phyloP scores from a whole-genome alignment of 2,329 filamentous ascomycete genomes.

The Metarhizium humberi region DNA sequence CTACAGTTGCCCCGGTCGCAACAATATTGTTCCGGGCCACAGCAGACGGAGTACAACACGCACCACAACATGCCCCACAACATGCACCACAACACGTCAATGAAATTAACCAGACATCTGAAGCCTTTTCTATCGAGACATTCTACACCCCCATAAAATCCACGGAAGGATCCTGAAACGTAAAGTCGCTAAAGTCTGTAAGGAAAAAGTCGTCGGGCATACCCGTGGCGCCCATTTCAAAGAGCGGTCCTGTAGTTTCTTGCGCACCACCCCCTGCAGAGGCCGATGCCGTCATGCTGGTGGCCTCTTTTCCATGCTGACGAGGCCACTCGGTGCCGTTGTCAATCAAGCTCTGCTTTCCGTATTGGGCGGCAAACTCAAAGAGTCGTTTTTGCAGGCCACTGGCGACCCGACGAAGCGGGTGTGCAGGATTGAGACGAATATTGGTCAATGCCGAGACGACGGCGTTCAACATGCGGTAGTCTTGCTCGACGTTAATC shows the following conservation, averaged over 20 bases:
- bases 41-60: too few relatives aligned
- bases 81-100: too few relatives aligned
- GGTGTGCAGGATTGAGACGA: background rate
- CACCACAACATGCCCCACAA: too few relatives aligned
- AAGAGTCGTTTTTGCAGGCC: constrained; percentile 1
- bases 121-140: too few relatives aligned
- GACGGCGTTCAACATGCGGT: background rate
- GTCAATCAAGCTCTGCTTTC: constrained; percentile 1
- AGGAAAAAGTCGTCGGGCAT: background rate
- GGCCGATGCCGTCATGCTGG: background rate
- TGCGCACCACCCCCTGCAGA: background rate
- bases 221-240: background rate
- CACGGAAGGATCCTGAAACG: background rate
- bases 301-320: background rate
- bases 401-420: background rate
- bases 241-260: background rate
- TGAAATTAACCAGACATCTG: too few relatives aligned
- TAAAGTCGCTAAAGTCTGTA: background rate
- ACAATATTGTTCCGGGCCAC: too few relatives aligned
- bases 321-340: background rate
- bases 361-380: constrained; percentile 4
- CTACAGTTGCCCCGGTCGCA: too few relatives aligned
- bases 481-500: constrained; percentile 2
- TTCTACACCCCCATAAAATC: background rate
- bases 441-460: background rate